A percentile compares a stretch with the other conserved stretches of the same genome.
phyloP scores from a whole-genome alignment of 805 yeast species.

The Cyberlindnera americana region DNA sequence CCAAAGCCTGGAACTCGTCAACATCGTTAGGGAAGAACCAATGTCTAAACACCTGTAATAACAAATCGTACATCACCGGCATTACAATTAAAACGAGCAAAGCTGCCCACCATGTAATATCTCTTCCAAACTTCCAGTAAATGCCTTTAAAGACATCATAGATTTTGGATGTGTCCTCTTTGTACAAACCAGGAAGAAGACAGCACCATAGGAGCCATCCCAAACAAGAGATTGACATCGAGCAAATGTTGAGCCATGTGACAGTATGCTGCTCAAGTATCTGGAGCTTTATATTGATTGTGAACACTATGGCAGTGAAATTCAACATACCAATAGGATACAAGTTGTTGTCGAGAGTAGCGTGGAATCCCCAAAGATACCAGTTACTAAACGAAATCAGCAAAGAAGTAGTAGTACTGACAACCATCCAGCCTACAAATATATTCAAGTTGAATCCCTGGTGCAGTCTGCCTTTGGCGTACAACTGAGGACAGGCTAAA shows the following conservation, averaged over 20 bases:
- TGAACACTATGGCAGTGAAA: constrained; percentile 66
- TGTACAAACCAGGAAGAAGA: constrained; percentile 67
- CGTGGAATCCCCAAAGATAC: constrained; percentile 66
- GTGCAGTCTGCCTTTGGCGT: constrained; percentile 69
- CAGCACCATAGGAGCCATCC: constrained; percentile 90
- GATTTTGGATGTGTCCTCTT: constrained; percentile 47
- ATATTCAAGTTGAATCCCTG: constrained; percentile 68
- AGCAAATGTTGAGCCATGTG: constrained; percentile 62
- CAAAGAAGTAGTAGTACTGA: constrained; percentile 72
- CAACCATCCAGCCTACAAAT: constrained; percentile 72
- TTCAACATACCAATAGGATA: constrained; percentile 78
- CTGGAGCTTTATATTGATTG: constrained; percentile 76
- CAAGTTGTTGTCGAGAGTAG: constrained; percentile 68
- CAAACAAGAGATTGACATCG: constrained; percentile 65
- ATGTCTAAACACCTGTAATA: constrained; percentile 53
- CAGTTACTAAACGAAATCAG: constrained; percentile 64
- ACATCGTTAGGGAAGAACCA: constrained; percentile 67
- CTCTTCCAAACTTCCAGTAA: constrained; percentile 68
- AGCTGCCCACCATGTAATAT: constrained; percentile 84
- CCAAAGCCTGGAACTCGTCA: constrained; percentile 74
- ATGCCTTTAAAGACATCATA: constrained; percentile 73
- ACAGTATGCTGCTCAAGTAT: constrained; percentile 77
- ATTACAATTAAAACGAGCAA: constrained; percentile 52
- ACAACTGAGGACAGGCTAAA: constrained; percentile 88
- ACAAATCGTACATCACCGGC: constrained; percentile 64